Conservation (phyloP, 768 basidiomycete genomes). For the Hypsizygus marmoreus region DNA sequence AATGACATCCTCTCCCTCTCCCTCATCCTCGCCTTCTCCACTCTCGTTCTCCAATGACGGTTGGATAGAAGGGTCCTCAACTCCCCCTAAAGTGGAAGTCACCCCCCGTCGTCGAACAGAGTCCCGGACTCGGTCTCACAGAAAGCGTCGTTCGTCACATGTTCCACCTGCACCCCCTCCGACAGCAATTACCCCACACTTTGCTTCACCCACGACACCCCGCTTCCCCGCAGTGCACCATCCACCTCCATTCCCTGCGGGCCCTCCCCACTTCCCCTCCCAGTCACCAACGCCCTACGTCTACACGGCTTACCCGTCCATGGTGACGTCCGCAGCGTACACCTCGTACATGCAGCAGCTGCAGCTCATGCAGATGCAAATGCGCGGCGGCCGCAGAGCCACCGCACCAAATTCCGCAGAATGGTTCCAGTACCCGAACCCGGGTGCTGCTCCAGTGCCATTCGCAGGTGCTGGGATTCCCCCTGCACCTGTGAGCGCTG, state of each 20-base stretch:
- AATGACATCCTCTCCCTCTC: constrained; percentile 23
- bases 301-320: constrained; percentile 18
- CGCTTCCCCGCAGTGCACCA: constrained; percentile 7
- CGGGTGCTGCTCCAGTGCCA: no score
- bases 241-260: constrained; percentile 12
- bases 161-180: constrained; percentile 4
- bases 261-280: constrained; percentile 6
- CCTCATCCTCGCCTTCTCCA: constrained; percentile 28
- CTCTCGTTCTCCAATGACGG: constrained; percentile 32
- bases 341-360: constrained; percentile 24
- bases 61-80: constrained; percentile 38
- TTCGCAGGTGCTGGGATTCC: constrained; percentile 7
- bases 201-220: constrained; percentile 10
- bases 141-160: constrained; percentile 21
- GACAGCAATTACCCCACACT: constrained; percentile 3
- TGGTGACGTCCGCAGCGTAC: constrained; percentile 20
- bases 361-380: constrained; percentile 22
- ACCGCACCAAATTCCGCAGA: constrained; percentile 6
- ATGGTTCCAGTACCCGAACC: constrained; percentile 14
- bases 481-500: constrained; percentile 4
- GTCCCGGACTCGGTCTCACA: constrained; percentile 16
- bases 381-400: constrained; percentile 10
- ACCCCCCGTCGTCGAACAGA: constrained; percentile 11
- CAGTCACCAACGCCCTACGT: constrained; percentile 15
- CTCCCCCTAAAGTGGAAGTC: constrained; percentile 8